These are phyloP conservation scores for Sporobolus alterniflorus DNA, from an alignment of 202 grass and related monocot genomes.

Conservation along the genomic window DNA sequence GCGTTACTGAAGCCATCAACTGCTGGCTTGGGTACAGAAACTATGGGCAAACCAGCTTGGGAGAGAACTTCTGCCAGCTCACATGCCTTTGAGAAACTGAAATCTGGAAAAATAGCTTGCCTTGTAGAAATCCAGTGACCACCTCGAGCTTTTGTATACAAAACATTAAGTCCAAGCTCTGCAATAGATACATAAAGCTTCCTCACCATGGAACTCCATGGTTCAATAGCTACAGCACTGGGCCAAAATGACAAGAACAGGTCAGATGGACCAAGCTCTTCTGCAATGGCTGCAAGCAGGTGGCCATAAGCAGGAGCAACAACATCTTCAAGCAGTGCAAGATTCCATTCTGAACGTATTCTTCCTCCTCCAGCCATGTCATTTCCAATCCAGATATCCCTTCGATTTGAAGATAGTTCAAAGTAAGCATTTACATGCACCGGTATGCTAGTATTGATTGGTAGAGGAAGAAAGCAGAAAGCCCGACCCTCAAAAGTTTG, in stretches of 20 bases:
- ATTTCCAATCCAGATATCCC: constrained; percentile 99
- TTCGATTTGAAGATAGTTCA: constrained; percentile 98
- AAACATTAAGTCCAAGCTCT: constrained; percentile 82
- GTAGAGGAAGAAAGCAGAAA: constrained; percentile 97
- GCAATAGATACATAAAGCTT: constrained; percentile 82
- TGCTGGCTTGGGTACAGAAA: constrained; percentile 81
- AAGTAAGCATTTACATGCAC: constrained; percentile 98
- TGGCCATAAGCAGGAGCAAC: constrained; percentile 85
- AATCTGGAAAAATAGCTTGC: constrained; percentile 97
- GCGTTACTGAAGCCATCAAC: constrained; percentile 78
- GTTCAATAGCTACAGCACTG: constrained; percentile 69
- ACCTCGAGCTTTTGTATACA: constrained; percentile 92
- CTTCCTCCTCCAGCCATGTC: constrained; percentile 97
- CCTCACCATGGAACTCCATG: constrained; percentile 91
- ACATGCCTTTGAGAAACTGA: constrained; percentile 71
- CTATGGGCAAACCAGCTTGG: constrained; percentile 82
- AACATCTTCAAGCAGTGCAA: constrained; percentile 90
- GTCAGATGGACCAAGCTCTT: constrained; percentile 84
- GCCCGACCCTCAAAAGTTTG: constrained; percentile 80
- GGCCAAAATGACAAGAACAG: constrained; percentile 94
- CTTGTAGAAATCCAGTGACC: constrained; percentile 94
- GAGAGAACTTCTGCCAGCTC: constrained; percentile 84
- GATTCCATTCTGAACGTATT: constrained; percentile 95
- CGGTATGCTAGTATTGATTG: constrained; percentile 81
- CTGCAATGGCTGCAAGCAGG: constrained; percentile 81